Percentiles rank a stretch among this genome's conserved stretches.
Conservation (phyloP, 139 green algal genomes). For the Chlorella sp. region DNA sequence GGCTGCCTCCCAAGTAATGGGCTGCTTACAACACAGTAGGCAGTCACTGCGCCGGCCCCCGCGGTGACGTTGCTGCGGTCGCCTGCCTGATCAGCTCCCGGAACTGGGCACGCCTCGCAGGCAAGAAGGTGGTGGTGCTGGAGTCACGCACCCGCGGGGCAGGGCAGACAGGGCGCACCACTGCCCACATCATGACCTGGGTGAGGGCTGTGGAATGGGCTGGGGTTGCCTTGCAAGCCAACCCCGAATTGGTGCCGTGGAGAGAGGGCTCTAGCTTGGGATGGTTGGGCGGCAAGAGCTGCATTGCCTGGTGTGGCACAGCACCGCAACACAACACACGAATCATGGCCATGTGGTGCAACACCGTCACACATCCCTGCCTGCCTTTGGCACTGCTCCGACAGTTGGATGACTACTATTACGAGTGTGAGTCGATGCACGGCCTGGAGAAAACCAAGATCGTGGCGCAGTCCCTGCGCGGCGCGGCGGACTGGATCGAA, state of each 20-base stretch:
- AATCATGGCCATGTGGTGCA: neutral
- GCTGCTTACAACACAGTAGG: too few relatives aligned
- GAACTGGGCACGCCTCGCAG: too few relatives aligned
- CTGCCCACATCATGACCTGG: slow-evolving; percentile 68
- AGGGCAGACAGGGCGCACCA: slow-evolving; percentile 71
- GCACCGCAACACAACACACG: neutral
- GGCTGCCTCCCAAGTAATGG: too few relatives aligned
- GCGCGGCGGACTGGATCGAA: slow-evolving; percentile 64
- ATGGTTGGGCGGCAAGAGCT: neutral
- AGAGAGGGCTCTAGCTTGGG: too few relatives aligned
- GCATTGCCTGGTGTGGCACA: neutral
- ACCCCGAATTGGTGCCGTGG: too few relatives aligned
- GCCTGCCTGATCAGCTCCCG: too few relatives aligned
- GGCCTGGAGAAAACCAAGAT: slow-evolving; percentile 48
- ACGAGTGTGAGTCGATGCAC: slow-evolving; percentile 51
- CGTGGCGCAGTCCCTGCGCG: slow-evolving; percentile 57
- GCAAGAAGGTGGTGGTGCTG: slow-evolving; percentile 72
- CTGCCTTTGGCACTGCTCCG: neutral
- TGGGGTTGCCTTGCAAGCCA: too few relatives aligned
- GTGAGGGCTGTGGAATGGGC: neutral
- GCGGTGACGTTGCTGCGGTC: too few relatives aligned
- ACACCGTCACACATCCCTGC: too few relatives aligned
- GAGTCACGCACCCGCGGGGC: slow-evolving; percentile 58
- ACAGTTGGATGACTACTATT: neutral
- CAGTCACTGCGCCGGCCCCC: too few relatives aligned